A percentile compares a stretch with the other conserved stretches of the same genome.
These are phyloP conservation scores for Sporothrix euskadiensis DNA, from an alignment of 2,329 filamentous ascomycete species.

Conservation along the genomic window DNA sequence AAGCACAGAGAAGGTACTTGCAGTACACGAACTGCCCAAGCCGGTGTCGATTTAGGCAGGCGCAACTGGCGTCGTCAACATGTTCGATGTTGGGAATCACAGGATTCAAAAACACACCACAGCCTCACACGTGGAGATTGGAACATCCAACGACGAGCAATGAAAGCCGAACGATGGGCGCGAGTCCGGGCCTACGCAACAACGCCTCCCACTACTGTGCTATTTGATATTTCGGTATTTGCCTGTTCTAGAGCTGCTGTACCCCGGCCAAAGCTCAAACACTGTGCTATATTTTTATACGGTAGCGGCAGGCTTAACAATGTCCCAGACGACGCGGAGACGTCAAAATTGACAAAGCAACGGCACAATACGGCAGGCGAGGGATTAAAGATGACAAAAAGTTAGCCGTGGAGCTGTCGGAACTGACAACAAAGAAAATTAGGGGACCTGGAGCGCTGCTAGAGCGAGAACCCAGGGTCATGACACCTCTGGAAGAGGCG, in stretches of 20 bases:
- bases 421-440: neutral
- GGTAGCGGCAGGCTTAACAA: neutral
- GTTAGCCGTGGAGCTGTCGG: neutral
- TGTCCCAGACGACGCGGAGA: neutral
- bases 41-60: neutral
- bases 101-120: neutral
- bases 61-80: neutral
- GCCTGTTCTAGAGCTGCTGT: neutral
- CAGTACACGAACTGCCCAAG: neutral
- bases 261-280: neutral
- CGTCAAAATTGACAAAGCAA: neutral
- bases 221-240: neutral
- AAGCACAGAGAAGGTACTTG: neutral
- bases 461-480: neutral
- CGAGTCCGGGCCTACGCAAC: neutral
- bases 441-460: neutral
- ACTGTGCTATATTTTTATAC: neutral
- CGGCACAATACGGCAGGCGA: neutral
- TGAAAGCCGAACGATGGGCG: neutral
- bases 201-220: neutral
- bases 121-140: neutral
- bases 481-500: neutral
- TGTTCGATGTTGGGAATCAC: neutral
- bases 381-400: neutral
- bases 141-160: neutral